Evolutionary conservation across 2,329 filamentous ascomycete genomes (phyloP).

Genomic region (Pseudophaeomoniella oleicola): DNA sequence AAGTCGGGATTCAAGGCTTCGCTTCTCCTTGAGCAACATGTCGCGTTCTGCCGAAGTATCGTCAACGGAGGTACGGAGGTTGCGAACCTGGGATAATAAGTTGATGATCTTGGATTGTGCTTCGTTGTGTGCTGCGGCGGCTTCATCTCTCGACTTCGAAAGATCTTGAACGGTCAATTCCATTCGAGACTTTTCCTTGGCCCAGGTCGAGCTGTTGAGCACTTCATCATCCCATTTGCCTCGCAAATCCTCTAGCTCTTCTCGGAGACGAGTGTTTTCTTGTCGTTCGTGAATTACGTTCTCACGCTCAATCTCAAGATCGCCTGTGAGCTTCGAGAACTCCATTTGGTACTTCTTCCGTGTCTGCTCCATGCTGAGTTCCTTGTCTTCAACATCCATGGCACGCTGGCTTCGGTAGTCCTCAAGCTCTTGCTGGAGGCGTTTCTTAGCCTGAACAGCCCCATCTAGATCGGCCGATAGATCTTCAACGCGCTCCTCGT

Average conservation of each 20-base stretch:
- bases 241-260: slow-evolving; percentile 86
- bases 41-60: slow-evolving; percentile 79
- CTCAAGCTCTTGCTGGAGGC: slow-evolving; percentile 91
- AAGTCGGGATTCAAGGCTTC: slow-evolving; percentile 68
- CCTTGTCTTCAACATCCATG: slow-evolving; percentile 94
- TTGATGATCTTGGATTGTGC: slow-evolving; percentile 87
- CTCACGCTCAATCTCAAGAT: slow-evolving; percentile 85
- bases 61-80: slow-evolving; percentile 68
- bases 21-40: slow-evolving; percentile 73
- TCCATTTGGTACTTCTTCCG: slow-evolving; percentile 95
- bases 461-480: slow-evolving; percentile 77
- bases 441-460: slow-evolving; percentile 77
- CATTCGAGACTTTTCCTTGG: slow-evolving; percentile 88
- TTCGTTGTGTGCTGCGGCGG: slow-evolving; percentile 83
- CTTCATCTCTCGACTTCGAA: slow-evolving; percentile 82
- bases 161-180: slow-evolving; percentile 83
- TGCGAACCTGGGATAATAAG: slow-evolving; percentile 76
- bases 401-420: slow-evolving; percentile 91
- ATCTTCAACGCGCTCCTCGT: slow-evolving; percentile 85
- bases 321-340: slow-evolving; percentile 75
- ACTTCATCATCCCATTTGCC: slow-evolving; percentile 98
- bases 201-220: slow-evolving; percentile 93
- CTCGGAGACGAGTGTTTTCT: slow-evolving; percentile 76
- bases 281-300: slow-evolving; percentile 71
- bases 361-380: slow-evolving; percentile 90